Evolutionary conservation across 2,329 filamentous ascomycete genomes (phyloP).

Genomic region (Microcyclospora pomicola): DNA sequence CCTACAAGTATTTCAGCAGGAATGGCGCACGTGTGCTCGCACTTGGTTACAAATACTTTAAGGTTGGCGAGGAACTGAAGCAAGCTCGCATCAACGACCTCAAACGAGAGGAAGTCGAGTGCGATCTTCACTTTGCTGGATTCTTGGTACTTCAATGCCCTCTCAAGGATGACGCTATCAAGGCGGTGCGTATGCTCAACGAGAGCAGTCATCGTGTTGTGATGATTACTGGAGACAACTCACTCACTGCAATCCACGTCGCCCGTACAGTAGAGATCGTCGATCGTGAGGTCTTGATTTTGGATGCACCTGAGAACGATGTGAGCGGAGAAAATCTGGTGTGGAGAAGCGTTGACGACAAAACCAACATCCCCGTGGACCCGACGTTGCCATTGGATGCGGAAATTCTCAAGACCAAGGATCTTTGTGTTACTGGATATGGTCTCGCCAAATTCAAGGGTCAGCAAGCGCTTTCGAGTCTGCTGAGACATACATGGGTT

Average conservation of each 20-base stretch:
- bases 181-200: slow-evolving; percentile 90
- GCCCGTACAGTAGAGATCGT: slow-evolving; percentile 94
- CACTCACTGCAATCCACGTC: slow-evolving; percentile 89
- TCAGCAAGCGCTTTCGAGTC: slow-evolving; percentile 58
- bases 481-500: slow-evolving; percentile 87
- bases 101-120: slow-evolving; percentile 84
- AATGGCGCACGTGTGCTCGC: slow-evolving; percentile 90
- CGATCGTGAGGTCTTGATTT: slow-evolving; percentile 83
- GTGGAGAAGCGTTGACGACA: slow-evolving; percentile 92
- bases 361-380: slow-evolving; percentile 71
- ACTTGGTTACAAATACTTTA: slow-evolving; percentile 84
- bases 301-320: slow-evolving; percentile 88
- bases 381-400: slow-evolving; percentile 66
- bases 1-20: slow-evolving; percentile 93
- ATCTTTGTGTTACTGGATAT: slow-evolving; percentile 92
- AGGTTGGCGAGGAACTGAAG: slow-evolving; percentile 66
- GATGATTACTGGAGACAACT: slow-evolving; percentile 99
- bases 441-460: slow-evolving; percentile 79
- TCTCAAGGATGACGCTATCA: slow-evolving; percentile 88
- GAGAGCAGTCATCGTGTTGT: slow-evolving; percentile 97
- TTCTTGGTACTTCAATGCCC: slow-evolving; percentile 93
- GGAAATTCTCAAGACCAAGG: slow-evolving; percentile 69
- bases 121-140: slow-evolving; percentile 73
- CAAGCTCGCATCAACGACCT: slow-evolving; percentile 80
- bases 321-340: slow-evolving; percentile 66